Percentiles rank a stretch among this genome's conserved stretches.
These are phyloP conservation scores for Diaporthe humulicola DNA, from an alignment of 2,329 filamentous ascomycete genomes.

Conservation along the genomic window DNA sequence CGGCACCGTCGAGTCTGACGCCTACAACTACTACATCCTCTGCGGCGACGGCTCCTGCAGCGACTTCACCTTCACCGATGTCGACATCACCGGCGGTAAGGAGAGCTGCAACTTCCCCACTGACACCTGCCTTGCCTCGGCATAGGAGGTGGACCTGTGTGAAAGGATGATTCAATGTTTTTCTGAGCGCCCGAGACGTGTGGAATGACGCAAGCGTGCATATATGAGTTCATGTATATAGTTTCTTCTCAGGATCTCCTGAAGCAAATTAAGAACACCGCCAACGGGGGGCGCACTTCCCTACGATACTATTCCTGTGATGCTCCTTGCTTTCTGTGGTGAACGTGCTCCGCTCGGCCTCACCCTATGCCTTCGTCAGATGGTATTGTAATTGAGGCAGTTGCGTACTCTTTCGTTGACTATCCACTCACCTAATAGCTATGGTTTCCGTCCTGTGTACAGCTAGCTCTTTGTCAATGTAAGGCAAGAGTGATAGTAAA, in stretches of 20 bases:
- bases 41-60: constrained; percentile 65
- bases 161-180: neutral
- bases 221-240: constrained; percentile 28
- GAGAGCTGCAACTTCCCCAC: constrained; percentile 42
- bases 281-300: neutral
- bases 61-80: constrained; percentile 65
- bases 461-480: neutral
- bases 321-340: neutral
- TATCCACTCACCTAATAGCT: too few species aligned
- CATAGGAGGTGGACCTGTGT: neutral
- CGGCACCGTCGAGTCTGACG: constrained; percentile 55
- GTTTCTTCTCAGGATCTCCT: neutral
- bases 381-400: too few species aligned
- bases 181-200: neutral
- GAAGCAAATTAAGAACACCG: neutral
- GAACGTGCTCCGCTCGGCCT: neutral
- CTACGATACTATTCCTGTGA: neutral
- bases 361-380: too few species aligned
- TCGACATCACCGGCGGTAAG: constrained; percentile 64
- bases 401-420: too few species aligned
- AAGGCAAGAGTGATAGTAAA: too few species aligned
- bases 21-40: constrained; percentile 64
- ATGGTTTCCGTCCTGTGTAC: too few species aligned
- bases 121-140: constrained; percentile 24
- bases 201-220: neutral